Conservation (phyloP, 768 basidiomycete genomes). For the Neoboletus subvelutipes region DNA sequence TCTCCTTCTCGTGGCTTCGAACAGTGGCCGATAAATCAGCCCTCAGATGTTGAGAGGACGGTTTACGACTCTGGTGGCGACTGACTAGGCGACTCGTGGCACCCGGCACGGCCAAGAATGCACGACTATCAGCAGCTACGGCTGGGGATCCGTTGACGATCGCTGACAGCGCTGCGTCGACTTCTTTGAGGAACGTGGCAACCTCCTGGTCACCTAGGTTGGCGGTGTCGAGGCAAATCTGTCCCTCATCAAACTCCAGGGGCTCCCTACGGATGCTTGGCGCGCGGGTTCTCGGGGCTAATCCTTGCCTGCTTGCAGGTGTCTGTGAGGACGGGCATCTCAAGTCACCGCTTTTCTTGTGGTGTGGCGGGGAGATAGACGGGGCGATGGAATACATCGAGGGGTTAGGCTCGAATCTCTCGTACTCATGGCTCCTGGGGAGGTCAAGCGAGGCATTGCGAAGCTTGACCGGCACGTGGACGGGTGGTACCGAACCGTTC, state of each 20-base stretch:
- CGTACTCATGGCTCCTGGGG: conserved; percentile 24
- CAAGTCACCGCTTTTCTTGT: conserved; percentile 23
- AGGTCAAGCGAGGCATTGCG: conserved; percentile 34
- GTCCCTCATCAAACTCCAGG: conserved; percentile 31
- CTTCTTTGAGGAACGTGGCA: conserved; percentile 32
- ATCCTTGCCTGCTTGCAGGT: conserved; percentile 29
- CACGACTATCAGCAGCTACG: conserved; percentile 31
- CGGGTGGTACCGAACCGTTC: conserved; percentile 33
- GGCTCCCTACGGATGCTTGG: conserved; percentile 30
- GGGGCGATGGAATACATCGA: conserved; percentile 34
- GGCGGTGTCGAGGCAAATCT: conserved; percentile 33
- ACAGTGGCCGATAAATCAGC: conserved; percentile 31
- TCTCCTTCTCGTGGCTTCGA: conserved; percentile 27
- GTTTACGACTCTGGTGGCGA: conserved; percentile 30
- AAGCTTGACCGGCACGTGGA: conserved; percentile 28
- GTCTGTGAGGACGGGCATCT: conserved; percentile 24
- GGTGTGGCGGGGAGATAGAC: conserved; percentile 24
- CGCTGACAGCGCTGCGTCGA: conserved; percentile 30
- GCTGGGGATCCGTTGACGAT: conserved; percentile 26
- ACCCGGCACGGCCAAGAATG: conserved; percentile 29
- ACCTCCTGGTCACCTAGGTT: conserved; percentile 31
- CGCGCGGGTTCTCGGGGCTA: conserved; percentile 22
- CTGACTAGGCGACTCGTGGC: conserved; percentile 26
- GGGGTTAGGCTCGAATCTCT: conserved; percentile 27
- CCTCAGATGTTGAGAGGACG: conserved; percentile 32